These are phyloP conservation scores for Sporodiniella umbellata DNA, from an alignment of 371 early-diverging fungal genomes.

Conservation along the genomic window DNA sequence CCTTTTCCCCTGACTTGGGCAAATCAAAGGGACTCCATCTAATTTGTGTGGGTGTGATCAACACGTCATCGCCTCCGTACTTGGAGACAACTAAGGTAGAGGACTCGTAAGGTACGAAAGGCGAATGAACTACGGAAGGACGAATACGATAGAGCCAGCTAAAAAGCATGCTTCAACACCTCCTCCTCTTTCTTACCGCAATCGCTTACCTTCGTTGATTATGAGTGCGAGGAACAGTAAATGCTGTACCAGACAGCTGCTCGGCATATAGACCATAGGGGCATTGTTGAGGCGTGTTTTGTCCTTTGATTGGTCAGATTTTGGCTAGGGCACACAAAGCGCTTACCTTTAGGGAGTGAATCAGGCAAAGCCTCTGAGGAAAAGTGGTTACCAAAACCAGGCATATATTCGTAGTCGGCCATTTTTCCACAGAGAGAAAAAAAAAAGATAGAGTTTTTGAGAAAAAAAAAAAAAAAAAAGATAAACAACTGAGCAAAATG, in stretches of 20 bases:
- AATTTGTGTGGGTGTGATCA: conserved; percentile 82
- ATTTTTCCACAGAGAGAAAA: conserved; percentile 1
- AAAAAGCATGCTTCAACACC: conserved; percentile 2
- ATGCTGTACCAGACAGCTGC: conserved; percentile 94
- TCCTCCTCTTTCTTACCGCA: too few species aligned
- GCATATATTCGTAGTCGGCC: conserved; percentile 50
- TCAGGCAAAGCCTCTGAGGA: conserved; percentile 81
- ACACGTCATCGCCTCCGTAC: conserved; percentile 50
- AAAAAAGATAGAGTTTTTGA: conserved; percentile 2
- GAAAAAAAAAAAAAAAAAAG: background rate
- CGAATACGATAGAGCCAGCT: conserved; percentile 97
- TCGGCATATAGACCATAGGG: conserved; percentile 94
- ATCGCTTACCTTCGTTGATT: conserved; percentile 79
- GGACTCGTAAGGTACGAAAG: conserved; percentile 52
- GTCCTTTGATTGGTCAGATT: conserved; percentile 40
- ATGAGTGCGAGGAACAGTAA: conserved; percentile 82
- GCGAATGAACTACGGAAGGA: conserved; percentile 86
- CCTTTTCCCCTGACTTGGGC: conserved; percentile 40
- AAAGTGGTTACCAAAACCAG: conserved; percentile 83
- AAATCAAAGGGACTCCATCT: conserved; percentile 93
- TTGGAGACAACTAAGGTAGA: conserved; percentile 50
- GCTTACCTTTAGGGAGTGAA: conserved; percentile 82
- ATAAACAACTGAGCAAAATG: too few species aligned
- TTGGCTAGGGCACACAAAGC: background rate
- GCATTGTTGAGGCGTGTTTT: conserved; percentile 91